These are phyloP conservation scores for Backusella tarrabulga DNA, from an alignment of 192 early-diverging fungal genomes.

Conservation along the genomic window DNA sequence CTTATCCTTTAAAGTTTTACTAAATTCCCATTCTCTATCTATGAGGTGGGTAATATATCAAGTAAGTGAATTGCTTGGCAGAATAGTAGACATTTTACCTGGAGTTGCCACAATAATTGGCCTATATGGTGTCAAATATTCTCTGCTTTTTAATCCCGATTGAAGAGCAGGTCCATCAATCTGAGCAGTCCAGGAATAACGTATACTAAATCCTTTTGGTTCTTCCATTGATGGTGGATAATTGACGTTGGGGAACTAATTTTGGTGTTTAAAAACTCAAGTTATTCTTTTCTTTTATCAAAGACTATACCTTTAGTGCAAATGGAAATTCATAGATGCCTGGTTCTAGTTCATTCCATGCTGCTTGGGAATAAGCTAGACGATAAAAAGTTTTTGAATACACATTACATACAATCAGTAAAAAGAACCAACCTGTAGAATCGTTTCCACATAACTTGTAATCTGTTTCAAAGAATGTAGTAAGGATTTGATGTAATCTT, in stretches of 20 bases:
- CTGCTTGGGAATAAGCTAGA: constrained; percentile 31
- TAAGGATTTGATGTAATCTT: constrained; percentile 32
- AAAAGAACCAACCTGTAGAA: constrained; percentile 6
- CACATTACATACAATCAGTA: background rate
- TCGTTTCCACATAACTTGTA: constrained; percentile 37
- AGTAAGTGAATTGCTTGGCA: no score
- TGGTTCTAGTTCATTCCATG: constrained; percentile 37
- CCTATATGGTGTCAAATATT: constrained; percentile 37
- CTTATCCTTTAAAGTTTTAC: constrained; percentile 27
- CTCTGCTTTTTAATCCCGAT: constrained; percentile 35
- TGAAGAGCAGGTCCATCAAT: constrained; percentile 36
- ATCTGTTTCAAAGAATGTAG: constrained; percentile 34
- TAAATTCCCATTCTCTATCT: constrained; percentile 36
- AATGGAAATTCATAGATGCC: constrained; percentile 38
- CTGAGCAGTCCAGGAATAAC: constrained; percentile 33
- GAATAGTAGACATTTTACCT: background rate
- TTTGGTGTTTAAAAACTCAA: background rate
- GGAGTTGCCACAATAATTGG: constrained; percentile 41
- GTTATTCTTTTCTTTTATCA: background rate
- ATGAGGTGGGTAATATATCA: no score
- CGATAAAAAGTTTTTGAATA: background rate
- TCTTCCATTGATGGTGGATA: constrained; percentile 44
- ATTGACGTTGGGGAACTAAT: constrained; percentile 41
- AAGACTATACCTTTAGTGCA: constrained; percentile 36
- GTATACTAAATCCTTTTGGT: constrained; percentile 28